Evolutionary conservation across 2,329 filamentous ascomycete species (phyloP).

Genomic region (Xylaria sp.): DNA sequence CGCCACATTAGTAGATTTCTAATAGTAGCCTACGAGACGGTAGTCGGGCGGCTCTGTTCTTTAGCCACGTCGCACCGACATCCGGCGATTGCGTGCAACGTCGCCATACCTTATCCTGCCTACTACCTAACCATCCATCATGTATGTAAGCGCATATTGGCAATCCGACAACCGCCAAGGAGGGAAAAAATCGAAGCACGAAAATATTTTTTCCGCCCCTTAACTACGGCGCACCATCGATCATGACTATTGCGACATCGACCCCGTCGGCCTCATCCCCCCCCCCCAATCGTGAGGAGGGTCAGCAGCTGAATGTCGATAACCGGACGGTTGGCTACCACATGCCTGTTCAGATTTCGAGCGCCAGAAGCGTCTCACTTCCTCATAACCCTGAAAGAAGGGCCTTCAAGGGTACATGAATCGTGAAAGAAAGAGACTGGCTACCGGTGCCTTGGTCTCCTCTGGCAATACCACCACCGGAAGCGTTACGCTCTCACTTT

Average conservation of each 20-base stretch:
- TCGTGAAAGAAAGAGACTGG: background rate
- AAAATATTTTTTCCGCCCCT: background rate
- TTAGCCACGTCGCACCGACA: slow-evolving; percentile 23
- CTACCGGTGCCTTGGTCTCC: background rate
- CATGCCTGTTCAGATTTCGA: background rate
- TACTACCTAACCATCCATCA: background rate
- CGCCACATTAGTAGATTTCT: too few species aligned
- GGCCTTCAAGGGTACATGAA: background rate
- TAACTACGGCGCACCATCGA: slow-evolving; percentile 24
- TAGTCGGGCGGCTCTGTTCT: slow-evolving; percentile 37
- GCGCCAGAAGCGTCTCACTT: background rate
- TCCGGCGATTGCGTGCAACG: slow-evolving; percentile 37
- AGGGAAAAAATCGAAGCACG: background rate
- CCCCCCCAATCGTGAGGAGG: too few species aligned
- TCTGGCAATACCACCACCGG: background rate
- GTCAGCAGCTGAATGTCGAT: background rate
- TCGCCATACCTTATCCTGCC: slow-evolving; percentile 24
- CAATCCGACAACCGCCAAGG: slow-evolving; percentile 37
- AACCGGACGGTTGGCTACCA: background rate
- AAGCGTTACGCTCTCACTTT: background rate
- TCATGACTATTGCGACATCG: slow-evolving; percentile 32
- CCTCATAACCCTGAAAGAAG: background rate
- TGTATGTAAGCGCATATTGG: slow-evolving; percentile 13
- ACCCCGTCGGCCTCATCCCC: slow-evolving; percentile 10
- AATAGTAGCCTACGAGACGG: slow-evolving; percentile 19